These are phyloP conservation scores for Metschnikowia lochheadii DNA, from an alignment of 805 yeast species.

Conservation along the genomic window DNA sequence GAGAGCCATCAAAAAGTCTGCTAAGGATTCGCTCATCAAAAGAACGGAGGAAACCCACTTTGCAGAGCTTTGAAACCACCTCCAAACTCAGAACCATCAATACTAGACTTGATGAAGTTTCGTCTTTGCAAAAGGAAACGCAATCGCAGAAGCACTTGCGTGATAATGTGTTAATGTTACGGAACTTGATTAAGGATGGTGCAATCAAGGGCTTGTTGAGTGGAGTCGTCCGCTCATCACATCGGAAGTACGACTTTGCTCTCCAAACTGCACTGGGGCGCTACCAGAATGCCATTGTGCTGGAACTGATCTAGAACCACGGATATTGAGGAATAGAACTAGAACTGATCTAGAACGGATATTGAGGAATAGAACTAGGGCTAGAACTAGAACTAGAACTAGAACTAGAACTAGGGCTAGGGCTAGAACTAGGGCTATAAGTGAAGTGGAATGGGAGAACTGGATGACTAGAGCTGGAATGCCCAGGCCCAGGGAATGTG, in stretches of 20 bases:
- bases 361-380: no score
- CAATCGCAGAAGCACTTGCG: slow-evolving; percentile 63
- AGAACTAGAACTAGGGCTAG: no score
- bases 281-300: slow-evolving; percentile 77
- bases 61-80: slow-evolving; percentile 59
- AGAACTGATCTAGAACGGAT: no score
- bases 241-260: slow-evolving; percentile 68
- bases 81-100: slow-evolving; percentile 58
- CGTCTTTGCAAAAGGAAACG: slow-evolving; percentile 73
- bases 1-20: slow-evolving; percentile 24
- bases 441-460: no score
- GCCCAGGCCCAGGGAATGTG: no score
- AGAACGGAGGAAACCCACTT: slow-evolving; percentile 33
- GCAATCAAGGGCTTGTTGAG: slow-evolving; percentile 80
- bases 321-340: no score
- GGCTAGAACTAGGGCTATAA: no score
- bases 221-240: slow-evolving; percentile 75
- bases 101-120: slow-evolving; percentile 61
- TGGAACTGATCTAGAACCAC: no score
- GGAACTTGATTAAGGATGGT: slow-evolving; percentile 62
- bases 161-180: slow-evolving; percentile 67
- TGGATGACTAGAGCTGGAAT: no score
- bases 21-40: slow-evolving; percentile 27
- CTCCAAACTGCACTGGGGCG: slow-evolving; percentile 74
- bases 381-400: no score